Evolutionary conservation across 2,329 filamentous ascomycete species (phyloP).

Genomic region (Trichoderma koningiopsis): DNA sequence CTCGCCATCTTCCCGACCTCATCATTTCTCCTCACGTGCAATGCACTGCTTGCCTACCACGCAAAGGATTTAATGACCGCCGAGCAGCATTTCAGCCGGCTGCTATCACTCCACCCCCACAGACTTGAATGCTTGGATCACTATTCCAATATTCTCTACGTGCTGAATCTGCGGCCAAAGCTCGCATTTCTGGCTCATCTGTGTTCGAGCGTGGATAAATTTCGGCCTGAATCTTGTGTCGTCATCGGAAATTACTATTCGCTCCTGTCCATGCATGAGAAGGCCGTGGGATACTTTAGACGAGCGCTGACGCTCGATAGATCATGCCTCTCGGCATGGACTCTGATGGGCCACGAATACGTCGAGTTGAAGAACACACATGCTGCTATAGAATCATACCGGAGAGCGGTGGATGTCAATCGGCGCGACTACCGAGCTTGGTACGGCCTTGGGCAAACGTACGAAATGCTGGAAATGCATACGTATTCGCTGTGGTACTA

Average conservation of each 20-base stretch:
- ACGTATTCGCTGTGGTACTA: constrained; percentile 98
- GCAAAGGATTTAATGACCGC: constrained; percentile 75
- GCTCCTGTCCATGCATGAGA: constrained; percentile 90
- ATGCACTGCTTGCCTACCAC: constrained; percentile 86
- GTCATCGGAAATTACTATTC: constrained; percentile 98
- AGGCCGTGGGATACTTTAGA: constrained; percentile 96
- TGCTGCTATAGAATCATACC: constrained; percentile 94
- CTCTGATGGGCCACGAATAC: constrained; percentile 97
- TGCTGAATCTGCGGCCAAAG: constrained; percentile 84
- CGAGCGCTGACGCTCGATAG: constrained; percentile 88
- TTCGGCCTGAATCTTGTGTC: constrained; percentile 94
- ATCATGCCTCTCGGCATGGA: constrained; percentile 93
- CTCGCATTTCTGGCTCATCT: constrained; percentile 90
- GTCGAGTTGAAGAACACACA: constrained; percentile 99
- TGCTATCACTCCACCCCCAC: constrained; percentile 73
- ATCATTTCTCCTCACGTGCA: constrained; percentile 87
- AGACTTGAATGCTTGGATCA: constrained; percentile 88
- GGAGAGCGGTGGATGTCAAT: constrained; percentile 93
- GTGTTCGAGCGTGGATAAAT: constrained; percentile 89
- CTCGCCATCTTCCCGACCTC: constrained; percentile 83
- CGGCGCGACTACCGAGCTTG: constrained; percentile 95
- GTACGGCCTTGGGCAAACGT: constrained; percentile 96
- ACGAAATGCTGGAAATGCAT: constrained; percentile 97
- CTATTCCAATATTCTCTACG: constrained; percentile 96
- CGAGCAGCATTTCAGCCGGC: constrained; percentile 71